Conservation (phyloP, 2,329 filamentous ascomycete genomes). For the Epichloe festucae region DNA sequence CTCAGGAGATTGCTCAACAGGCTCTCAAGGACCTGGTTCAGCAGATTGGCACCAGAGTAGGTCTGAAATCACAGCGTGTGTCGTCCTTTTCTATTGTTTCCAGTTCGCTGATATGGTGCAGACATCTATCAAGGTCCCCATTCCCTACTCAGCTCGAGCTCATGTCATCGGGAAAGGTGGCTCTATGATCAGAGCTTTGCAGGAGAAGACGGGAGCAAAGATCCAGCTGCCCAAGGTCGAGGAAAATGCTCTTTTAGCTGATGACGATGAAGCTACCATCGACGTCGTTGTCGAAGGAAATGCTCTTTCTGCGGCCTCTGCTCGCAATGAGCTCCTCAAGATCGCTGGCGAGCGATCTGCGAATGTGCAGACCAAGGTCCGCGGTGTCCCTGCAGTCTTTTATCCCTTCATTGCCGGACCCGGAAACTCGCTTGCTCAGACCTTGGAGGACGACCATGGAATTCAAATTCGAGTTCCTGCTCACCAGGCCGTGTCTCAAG, state of each 20-base stretch:
- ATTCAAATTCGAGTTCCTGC: slow-evolving; percentile 73
- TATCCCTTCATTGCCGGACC: slow-evolving; percentile 89
- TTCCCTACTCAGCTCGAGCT: slow-evolving; percentile 71
- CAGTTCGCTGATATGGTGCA: slow-evolving; percentile 11
- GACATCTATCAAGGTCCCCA: slow-evolving; percentile 56
- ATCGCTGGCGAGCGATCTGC: slow-evolving; percentile 80
- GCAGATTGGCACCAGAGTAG: slow-evolving; percentile 75
- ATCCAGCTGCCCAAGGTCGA: slow-evolving; percentile 82
- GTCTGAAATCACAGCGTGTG: slow-evolving; percentile 11
- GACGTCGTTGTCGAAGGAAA: slow-evolving; percentile 88
- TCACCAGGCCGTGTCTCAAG: slow-evolving; percentile 62
- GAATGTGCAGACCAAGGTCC: slow-evolving; percentile 69
- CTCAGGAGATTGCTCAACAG: slow-evolving; percentile 71
- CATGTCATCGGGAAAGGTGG: slow-evolving; percentile 92
- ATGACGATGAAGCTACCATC: slow-evolving; percentile 72
- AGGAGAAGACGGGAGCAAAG: slow-evolving; percentile 77
- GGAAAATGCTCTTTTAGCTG: slow-evolving; percentile 40
- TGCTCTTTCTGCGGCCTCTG: slow-evolving; percentile 72
- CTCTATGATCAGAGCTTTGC: slow-evolving; percentile 76
- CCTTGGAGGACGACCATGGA: slow-evolving; percentile 64
- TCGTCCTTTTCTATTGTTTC: not conserved
- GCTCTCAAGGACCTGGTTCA: slow-evolving; percentile 81
- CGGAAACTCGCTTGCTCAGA: slow-evolving; percentile 52
- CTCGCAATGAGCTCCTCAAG: slow-evolving; percentile 68
- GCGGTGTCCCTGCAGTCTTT: slow-evolving; percentile 77